A percentile compares a stretch with the other conserved stretches of the same genome.
phyloP scores from a whole-genome alignment of 2,329 filamentous ascomycete species.

The Paraphoma chrysanthemicola region DNA sequence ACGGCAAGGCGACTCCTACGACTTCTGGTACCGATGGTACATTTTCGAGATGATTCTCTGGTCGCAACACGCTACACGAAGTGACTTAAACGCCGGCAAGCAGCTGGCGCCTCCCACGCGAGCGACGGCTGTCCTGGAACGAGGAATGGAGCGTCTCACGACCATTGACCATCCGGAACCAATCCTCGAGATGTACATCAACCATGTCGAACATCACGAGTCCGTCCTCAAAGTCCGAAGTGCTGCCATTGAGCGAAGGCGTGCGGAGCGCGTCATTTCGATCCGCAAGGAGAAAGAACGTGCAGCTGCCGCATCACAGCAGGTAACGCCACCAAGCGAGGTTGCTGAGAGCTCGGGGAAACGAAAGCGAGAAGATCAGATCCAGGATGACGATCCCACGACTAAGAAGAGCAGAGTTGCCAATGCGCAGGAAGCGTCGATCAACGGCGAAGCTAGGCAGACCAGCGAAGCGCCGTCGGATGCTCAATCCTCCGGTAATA shows the following conservation, averaged over 20 bases:
- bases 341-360: conserved; percentile 64
- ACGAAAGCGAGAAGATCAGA: conserved; percentile 70
- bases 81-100: conserved; percentile 58
- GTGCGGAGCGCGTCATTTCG: conserved; percentile 57
- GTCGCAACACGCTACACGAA: conserved; percentile 63
- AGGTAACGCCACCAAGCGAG: conserved; percentile 23
- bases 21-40: conserved; percentile 95
- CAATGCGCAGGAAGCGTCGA: conserved; percentile 34
- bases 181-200: conserved; percentile 74
- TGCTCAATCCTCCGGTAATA: conserved; percentile 52
- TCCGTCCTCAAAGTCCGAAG: conserved; percentile 75
- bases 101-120: conserved; percentile 66
- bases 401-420: conserved; percentile 71
- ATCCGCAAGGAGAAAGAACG: conserved; percentile 68
- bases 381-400: conserved; percentile 59
- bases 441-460: conserved; percentile 24
- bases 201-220: conserved; percentile 91
- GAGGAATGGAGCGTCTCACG: conserved; percentile 67
- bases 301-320: conserved; percentile 58
- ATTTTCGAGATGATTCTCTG: conserved; percentile 86
- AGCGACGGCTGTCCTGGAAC: conserved; percentile 78
- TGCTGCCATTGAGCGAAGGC: conserved; percentile 76
- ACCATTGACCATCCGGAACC: conserved; percentile 79
- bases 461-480: conserved; percentile 47
- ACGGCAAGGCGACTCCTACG: conserved; percentile 78